Evolutionary conservation across 495 filamentous ascomycete species (phyloP).

Genomic region (Extremus antarcticus): DNA sequence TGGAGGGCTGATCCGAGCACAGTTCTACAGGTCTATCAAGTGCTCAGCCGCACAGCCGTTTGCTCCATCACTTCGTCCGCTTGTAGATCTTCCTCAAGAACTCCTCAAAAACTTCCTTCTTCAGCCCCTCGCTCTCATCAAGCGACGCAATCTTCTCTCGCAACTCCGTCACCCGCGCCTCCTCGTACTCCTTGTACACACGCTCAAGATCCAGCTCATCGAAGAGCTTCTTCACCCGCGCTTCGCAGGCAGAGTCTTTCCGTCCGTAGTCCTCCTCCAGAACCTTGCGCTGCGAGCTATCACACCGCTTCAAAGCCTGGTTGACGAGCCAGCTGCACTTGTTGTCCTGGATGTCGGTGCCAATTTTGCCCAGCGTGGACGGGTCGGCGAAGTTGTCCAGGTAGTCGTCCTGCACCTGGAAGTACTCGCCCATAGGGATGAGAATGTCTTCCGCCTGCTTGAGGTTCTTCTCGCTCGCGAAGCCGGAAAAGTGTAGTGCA

Average conservation of each 20-base stretch:
- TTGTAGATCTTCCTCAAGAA: constrained; percentile 97
- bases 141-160: constrained; percentile 61
- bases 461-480: constrained; percentile 75
- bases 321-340: constrained; percentile 98
- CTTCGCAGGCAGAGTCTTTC: constrained; percentile 72
- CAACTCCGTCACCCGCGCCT: constrained; percentile 65
- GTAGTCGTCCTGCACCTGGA: constrained; percentile 98
- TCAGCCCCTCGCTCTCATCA: constrained; percentile 76
- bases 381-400: constrained; percentile 94
- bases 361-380: constrained; percentile 88
- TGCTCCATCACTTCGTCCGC: constrained; percentile 60
- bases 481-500: constrained; percentile 66
- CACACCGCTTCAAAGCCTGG: constrained; percentile 70
- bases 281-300: constrained; percentile 67
- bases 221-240: constrained; percentile 76
- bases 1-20: no score
- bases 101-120: constrained; percentile 76
- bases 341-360: constrained; percentile 97
- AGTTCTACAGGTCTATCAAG: no score
- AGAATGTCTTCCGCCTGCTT: constrained; percentile 79
- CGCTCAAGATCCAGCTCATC: constrained; percentile 71
- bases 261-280: constrained; percentile 79
- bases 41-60: background rate
- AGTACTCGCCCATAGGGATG: constrained; percentile 98
- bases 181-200: constrained; percentile 79